Base-by-base conservation (phyloP, 306 rosid genomes). In the Pachyrhizus erosus region DNA sequence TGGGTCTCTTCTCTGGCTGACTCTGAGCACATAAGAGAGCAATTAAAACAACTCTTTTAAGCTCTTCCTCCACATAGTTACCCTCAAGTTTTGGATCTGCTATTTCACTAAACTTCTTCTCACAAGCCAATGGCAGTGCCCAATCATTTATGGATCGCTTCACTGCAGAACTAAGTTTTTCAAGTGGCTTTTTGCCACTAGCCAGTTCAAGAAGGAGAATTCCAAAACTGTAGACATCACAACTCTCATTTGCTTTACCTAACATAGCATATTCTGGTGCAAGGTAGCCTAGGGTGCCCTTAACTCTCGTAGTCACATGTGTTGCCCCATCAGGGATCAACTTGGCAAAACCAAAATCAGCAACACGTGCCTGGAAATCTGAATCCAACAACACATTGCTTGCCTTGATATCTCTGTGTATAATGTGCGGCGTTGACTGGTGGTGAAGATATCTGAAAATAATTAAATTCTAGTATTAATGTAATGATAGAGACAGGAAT, bases 201-300 rank as follows among this genome's bases (percentile, higher is more conserved):
- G 93, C 96, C n/a, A 96, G 96, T 84, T 96, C 99, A 37, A 96
- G 91, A 78, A 96, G 87, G 54, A 96, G 99, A 80, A 96, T 89
- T 66, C 99, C 99, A 2, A 89, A 93, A 86, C 99, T 96, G 88
- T 86, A 96, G 42, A 96, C 97, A 77, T 96, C 99, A 51, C 97
- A 96, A 79, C 97, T 87, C 90, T 92, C 97, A 0, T 90, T 89
- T 64, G 97, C 99, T 85, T 93, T 93, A 66, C 99, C 99, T 60
- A 92, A 77, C 97, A 93, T 93, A 1, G 97, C 97, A 80, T 96
- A 96, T 80, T 96, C 99, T 1, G 99, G 99, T 23, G 99, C 98
- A 17, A 96, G 97, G 86, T 96, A 96, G 76, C 99, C 99, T 0
- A 96, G 98, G 73, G 99, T 96, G 62, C 98, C 99, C 91, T 93